A percentile compares a stretch with the other conserved stretches of the same genome.
Conservation (phyloP, 1,284 basidiomycete species). For the Psilocybe mexicana region DNA sequence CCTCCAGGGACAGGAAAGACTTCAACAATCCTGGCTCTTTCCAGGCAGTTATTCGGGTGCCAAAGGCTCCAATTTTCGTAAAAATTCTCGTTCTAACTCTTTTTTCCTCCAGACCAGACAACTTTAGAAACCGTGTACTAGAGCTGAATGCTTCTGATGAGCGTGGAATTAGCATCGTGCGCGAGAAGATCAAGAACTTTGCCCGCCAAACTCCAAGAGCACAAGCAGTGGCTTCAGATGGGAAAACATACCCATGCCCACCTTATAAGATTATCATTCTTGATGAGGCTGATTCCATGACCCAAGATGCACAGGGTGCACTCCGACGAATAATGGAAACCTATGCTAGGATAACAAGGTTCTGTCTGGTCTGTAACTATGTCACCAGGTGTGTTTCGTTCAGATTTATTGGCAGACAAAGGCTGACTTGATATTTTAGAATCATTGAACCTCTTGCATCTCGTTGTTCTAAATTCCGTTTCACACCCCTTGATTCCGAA, state of each 20-base stretch:
- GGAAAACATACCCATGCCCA: conserved; percentile 89
- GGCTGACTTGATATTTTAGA: conserved; percentile 43
- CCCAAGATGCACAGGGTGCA: conserved; percentile 97
- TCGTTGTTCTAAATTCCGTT: conserved; percentile 99
- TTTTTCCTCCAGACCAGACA: conserved; percentile 65
- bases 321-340: conserved; percentile 98
- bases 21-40: conserved; percentile 93
- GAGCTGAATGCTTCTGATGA: conserved; percentile 99
- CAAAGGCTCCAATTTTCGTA: conserved; percentile 19
- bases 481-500: conserved; percentile 84
- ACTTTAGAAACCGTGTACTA: conserved; percentile 91
- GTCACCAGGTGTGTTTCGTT: conserved; percentile 78
- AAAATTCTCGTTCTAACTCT: not conserved
- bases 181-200: conserved; percentile 99
- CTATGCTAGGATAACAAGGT: conserved; percentile 94
- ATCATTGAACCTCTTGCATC: conserved; percentile 99
- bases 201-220: conserved; percentile 92
- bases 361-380: conserved; percentile 99
- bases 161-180: conserved; percentile 93
- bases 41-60: conserved; percentile 93
- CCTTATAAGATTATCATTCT: conserved; percentile 99
- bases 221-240: conserved; percentile 72
- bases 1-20: conserved; percentile 99
- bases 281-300: conserved; percentile 99
- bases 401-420: not conserved